Base-by-base conservation (phyloP, 2,329 filamentous ascomycete species). In the Didymella sp. region DNA sequence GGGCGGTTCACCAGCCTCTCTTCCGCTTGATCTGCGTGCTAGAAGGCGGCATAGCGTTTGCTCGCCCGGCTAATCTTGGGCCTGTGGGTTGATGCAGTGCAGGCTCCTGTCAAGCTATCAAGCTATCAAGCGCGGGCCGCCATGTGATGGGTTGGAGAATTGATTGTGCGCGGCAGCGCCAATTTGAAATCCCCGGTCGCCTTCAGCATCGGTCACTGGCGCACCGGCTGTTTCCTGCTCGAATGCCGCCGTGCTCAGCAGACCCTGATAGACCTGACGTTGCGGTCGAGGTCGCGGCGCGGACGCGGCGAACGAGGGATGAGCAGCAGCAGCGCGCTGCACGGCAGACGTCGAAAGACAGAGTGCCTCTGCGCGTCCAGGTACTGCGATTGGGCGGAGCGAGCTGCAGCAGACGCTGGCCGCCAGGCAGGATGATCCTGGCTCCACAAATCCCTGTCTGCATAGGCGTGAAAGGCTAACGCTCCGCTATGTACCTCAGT, bases 401-500 rank as follows among this genome's bases (percentile, higher is more conserved):
- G 56, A 46, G 44, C 53, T 58, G 59, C 51, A 61, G 59, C 58
- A 65, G 60, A 61, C 56, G 61, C 66, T 58, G 65, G 63, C 60
- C 50, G 62, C 57, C 61, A 58, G 64, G 60, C 67, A 61, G 66
- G 67, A 60, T 63, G 49, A 60, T 64, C 71, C 69, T 66, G 62
- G 66, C 55, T 50, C 52, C 53, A 40, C 56, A 60, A 55, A 63
- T 60, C 66, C 67, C 68, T 65, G 69, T 61, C 51, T 63, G 60
- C 58, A 66, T 59, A 59, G 62, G 64, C 67, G 66, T 63, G 47
- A 59, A 58, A 66, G 67, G 60, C 68, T 66, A 69, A 62, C 60
- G 67, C 63, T 66, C 64, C 64, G 62, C 64, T 71, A 70, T 64
- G 64, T 73, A 69, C 68, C 62, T 71, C 54, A 52, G 67, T 70